phyloP scores from a whole-genome alignment of 305 asterid genomes.

The Fraxinus nigra region DNA sequence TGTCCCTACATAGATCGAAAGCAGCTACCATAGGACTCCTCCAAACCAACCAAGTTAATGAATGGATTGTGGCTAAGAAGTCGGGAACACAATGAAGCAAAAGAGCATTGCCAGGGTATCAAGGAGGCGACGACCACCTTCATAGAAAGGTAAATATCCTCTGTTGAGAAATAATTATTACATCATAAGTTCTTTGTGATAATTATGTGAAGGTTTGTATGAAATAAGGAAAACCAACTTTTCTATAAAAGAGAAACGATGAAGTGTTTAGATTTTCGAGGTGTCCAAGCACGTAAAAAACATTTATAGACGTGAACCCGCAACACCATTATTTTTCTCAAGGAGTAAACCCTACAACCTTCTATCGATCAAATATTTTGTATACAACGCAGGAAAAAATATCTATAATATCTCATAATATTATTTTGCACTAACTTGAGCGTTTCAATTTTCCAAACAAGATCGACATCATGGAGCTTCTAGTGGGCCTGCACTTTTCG shows the following conservation, averaged over 20 bases:
- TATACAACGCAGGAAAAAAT: neutral
- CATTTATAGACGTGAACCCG: neutral
- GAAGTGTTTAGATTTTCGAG: neutral
- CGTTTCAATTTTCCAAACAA: neutral
- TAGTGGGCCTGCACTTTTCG: neutral
- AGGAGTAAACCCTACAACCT: neutral
- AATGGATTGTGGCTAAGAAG: slow-evolving; percentile 50
- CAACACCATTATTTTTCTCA: neutral
- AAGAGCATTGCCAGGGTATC: neutral
- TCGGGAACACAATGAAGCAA: neutral
- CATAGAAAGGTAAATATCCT: neutral
- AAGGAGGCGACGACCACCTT: neutral
- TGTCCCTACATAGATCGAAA: slow-evolving; percentile 84
- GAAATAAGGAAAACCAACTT: neutral
- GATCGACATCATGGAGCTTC: neutral
- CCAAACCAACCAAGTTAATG: slow-evolving; percentile 64
- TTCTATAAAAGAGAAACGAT: neutral
- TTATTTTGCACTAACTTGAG: neutral
- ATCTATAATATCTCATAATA: neutral
- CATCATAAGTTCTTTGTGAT: neutral
- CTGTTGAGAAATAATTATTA: neutral
- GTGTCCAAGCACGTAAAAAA: neutral
- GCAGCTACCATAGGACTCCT: slow-evolving; percentile 81
- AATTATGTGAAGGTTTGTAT: neutral
- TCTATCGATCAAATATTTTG: neutral